These are phyloP conservation scores for Aspergillus fijiensis DNA, from an alignment of 2,329 filamentous ascomycete species.

Conservation along the genomic window DNA sequence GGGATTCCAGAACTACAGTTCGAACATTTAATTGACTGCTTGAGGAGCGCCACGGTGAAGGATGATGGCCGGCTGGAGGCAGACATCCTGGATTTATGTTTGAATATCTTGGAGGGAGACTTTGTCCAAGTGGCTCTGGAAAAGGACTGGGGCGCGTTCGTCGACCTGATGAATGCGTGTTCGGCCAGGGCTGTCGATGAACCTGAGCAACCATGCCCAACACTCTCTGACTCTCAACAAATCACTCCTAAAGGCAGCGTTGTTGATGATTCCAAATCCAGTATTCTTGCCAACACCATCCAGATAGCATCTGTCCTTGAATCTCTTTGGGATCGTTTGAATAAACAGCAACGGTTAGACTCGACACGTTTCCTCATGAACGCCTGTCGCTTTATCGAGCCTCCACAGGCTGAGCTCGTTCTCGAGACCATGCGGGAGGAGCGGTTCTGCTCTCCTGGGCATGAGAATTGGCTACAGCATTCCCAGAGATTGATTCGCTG, in stretches of 20 bases:
- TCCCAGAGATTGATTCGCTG: conserved; percentile 36
- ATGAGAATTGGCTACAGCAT: conserved; percentile 33
- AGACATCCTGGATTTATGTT: conserved; percentile 42
- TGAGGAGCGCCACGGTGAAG: conserved; percentile 34
- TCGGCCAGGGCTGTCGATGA: conserved; percentile 36
- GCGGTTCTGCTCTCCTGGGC: conserved; percentile 36
- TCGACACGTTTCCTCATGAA: conserved; percentile 38
- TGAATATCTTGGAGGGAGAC: conserved; percentile 42
- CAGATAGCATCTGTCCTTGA: conserved; percentile 40
- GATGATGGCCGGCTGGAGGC: conserved; percentile 41
- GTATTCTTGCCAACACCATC: conserved; percentile 39
- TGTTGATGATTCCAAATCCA: conserved; percentile 37
- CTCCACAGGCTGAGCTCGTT: conserved; percentile 41
- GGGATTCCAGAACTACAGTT: conserved; percentile 41
- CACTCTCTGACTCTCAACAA: conserved; percentile 25
- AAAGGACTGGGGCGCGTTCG: conserved; percentile 35
- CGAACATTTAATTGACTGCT: conserved; percentile 36
- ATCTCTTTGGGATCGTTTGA: conserved; percentile 38
- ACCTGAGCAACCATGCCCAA: conserved; percentile 19
- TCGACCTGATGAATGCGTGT: conserved; percentile 35
- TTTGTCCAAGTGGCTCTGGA: conserved; percentile 33
- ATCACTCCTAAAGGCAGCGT: conserved; percentile 26
- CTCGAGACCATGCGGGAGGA: conserved; percentile 36
- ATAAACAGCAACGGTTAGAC: conserved; percentile 36
- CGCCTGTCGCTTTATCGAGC: conserved; percentile 37